Base-by-base conservation (phyloP, 2,329 filamentous ascomycete species). In the Clarireedia homoeocarpa region DNA sequence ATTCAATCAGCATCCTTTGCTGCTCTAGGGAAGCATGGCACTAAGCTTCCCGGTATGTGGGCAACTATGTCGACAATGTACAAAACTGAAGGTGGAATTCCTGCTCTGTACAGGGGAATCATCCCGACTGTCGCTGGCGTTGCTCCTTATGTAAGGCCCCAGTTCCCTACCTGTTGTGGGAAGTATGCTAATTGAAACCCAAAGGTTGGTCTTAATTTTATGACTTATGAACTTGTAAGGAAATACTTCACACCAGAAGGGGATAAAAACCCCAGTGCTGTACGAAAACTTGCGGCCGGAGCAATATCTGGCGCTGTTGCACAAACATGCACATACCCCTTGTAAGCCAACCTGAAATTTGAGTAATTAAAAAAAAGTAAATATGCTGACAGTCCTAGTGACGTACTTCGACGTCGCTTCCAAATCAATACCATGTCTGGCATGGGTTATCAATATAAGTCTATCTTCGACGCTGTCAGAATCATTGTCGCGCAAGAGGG, bases 361-460 rank as follows among this genome's bases (percentile, higher is more conserved):
- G 30, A 34, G 9, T 44, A 42, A n/a, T 45, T 15, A 2, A 75
- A 20, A 47, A 27, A 34, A 27, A 27, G 14, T 44, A 47, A 17
- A 4, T 48, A 47, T 48, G 60, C 30, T 50, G 63, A 57, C 2
- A 42, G 60, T 66, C 68, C 48, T 59, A 94, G 89, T 70, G 91
- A 96, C 69, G 92, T 99, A 2, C 78, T 99, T 54, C 88, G 94
- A 34, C 85, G 94, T 58, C 83, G 94, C 51, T 99, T 99, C 71
- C 94, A 99, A 70, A 94, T 99, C 75, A 99, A 99, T 73, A 96
- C 94, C 53, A 99, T 99, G 94, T 90, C 88, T 48, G 94, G 94
- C 51, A 92, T 99, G 85, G 94, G 94, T 51, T 97, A 96, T 73
- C 84, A 92, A 70, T 99, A 99, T 75, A 91, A 88, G 67, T 87